phyloP scores from a whole-genome alignment of 148 eudicot genomes.

The Persicaria tinctoria region DNA sequence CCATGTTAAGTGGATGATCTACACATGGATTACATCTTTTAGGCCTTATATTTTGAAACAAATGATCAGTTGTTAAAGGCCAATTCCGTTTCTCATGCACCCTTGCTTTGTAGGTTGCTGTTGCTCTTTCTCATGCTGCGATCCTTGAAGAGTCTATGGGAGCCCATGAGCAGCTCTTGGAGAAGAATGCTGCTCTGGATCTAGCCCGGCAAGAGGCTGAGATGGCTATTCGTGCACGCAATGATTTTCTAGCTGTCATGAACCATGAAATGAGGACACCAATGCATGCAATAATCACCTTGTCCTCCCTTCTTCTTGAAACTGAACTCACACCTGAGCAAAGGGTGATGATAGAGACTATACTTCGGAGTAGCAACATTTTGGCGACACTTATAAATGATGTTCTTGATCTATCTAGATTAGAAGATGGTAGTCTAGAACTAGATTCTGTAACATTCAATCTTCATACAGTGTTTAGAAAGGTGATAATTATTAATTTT shows the following conservation, averaged over 20 bases:
- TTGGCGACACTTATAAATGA: constrained; percentile 83
- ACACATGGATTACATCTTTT: neutral
- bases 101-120: constrained; percentile 59
- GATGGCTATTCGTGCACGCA: constrained; percentile 83
- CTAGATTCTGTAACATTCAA: constrained; percentile 61
- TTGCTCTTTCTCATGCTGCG: constrained; percentile 97
- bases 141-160: constrained; percentile 93
- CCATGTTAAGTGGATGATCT: neutral
- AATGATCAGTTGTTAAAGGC: neutral
- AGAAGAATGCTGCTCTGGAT: constrained; percentile 89
- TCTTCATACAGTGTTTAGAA: constrained; percentile 67
- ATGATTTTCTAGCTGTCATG: constrained; percentile 93
- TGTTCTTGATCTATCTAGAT: constrained; percentile 86
- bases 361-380: constrained; percentile 80
- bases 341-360: constrained; percentile 83
- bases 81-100: neutral
- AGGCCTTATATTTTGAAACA: neutral
- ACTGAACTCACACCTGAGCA: constrained; percentile 84
- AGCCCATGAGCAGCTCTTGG: constrained; percentile 84
- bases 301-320: constrained; percentile 78
- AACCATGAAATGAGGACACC: constrained; percentile 99
- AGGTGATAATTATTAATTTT: constrained; percentile 30
- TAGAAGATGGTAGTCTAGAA: constrained; percentile 91
- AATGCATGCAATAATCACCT: constrained; percentile 84
- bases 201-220: constrained; percentile 91